These are phyloP conservation scores for Naganishia friedmannii DNA, from an alignment of 768 basidiomycete genomes.

Conservation along the genomic window DNA sequence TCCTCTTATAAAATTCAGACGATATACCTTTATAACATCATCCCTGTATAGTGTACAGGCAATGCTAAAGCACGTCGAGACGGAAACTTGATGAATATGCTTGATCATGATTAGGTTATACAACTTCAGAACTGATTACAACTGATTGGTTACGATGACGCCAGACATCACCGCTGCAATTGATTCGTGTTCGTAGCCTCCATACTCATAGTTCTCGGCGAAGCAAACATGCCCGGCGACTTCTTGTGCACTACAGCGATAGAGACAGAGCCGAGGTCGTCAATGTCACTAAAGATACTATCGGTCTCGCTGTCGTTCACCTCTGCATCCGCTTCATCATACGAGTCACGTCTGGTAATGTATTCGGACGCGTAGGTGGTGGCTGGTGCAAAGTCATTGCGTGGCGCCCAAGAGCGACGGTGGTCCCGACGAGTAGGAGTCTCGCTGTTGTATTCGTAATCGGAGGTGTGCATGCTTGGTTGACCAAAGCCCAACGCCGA, in stretches of 20 bases:
- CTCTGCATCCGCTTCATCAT: not conserved
- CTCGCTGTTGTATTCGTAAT: not conserved
- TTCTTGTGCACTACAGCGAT: slow-evolving; percentile 16
- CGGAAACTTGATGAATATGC: no score
- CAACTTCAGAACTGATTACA: not conserved
- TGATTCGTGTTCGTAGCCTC: not conserved
- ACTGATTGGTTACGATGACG: not conserved
- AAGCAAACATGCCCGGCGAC: not conserved
- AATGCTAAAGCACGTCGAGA: no score
- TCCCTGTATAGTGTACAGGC: no score
- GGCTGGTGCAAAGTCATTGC: not conserved
- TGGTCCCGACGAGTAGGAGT: not conserved
- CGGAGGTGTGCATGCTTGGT: not conserved
- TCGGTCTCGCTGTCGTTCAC: slow-evolving; percentile 19
- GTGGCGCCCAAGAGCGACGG: not conserved
- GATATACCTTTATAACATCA: no score
- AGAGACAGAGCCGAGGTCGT: slow-evolving; percentile 9
- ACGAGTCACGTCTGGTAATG: not conserved
- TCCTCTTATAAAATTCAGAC: no score
- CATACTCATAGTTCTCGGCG: slow-evolving; percentile 11
- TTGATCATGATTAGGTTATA: not conserved
- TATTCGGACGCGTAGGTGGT: not conserved
- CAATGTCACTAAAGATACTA: slow-evolving; percentile 21
- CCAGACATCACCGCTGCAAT: not conserved
- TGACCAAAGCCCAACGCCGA: slow-evolving; percentile 3